Evolutionary conservation across 2,329 filamentous ascomycete species (phyloP).

Genomic region (Colletotrichum tanaceti): DNA sequence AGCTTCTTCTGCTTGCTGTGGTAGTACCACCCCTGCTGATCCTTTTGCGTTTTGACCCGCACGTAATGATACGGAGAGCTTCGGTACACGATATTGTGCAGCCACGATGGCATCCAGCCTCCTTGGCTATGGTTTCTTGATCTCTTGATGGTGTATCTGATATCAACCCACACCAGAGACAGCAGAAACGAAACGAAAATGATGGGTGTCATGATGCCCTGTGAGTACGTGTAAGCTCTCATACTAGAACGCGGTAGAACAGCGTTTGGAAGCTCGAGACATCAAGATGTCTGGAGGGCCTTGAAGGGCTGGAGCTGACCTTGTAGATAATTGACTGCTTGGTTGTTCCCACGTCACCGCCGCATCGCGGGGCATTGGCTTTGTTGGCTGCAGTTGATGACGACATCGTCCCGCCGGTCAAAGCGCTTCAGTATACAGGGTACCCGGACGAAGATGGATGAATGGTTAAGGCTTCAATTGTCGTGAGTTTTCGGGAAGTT

Average conservation of each 20-base stretch:
- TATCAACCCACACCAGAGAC: constrained; percentile 73
- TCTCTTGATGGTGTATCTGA: constrained; percentile 64
- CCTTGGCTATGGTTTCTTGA: constrained; percentile 50
- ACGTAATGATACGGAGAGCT: constrained; percentile 54
- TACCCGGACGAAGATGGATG: not conserved
- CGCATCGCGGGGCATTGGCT: constrained; percentile 30
- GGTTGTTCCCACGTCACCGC: constrained; percentile 22
- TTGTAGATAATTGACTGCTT: constrained; percentile 44
- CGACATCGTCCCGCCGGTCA: constrained; percentile 32
- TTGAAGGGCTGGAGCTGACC: constrained; percentile 37
- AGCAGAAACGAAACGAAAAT: constrained; percentile 73
- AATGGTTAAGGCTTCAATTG: not conserved
- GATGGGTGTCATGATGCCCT: constrained; percentile 70
- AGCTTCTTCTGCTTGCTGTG: constrained; percentile 70
- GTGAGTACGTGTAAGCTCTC: not conserved
- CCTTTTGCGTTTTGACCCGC: constrained; percentile 42
- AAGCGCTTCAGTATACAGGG: not conserved
- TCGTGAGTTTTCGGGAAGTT: not conserved
- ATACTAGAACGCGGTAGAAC: not conserved
- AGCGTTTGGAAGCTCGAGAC: not conserved
- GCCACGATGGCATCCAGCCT: constrained; percentile 53
- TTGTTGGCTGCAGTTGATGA: constrained; percentile 41
- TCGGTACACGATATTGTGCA: constrained; percentile 56
- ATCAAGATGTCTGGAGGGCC: not conserved
- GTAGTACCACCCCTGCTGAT: constrained; percentile 56